Conservation (phyloP, 1,284 basidiomycete genomes). For the Trichosporon sp. region DNA sequence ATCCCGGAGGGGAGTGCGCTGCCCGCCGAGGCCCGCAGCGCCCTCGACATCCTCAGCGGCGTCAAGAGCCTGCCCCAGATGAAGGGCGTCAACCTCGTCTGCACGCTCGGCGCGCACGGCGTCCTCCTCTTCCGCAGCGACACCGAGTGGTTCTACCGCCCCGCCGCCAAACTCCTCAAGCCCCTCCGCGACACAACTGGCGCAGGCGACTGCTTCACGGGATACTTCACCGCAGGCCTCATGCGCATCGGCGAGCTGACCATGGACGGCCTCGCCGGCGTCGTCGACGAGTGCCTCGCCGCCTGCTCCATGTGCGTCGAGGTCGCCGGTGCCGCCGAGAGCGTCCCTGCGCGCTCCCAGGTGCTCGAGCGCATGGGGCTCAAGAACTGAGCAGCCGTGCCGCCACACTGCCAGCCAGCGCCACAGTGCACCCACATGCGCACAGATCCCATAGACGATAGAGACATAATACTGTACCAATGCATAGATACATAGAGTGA, state of each 20-base stretch:
- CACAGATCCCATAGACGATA: neutral
- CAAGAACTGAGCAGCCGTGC: neutral
- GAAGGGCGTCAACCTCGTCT: neutral
- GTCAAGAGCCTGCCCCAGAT: constrained; percentile 4
- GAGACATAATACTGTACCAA: neutral
- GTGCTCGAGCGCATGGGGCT: neutral
- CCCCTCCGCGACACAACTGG: constrained; percentile 47
- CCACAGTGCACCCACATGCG: neutral
- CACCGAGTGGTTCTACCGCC: constrained; percentile 20
- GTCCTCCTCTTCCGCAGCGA: constrained; percentile 33
- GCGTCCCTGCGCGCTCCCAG: constrained; percentile 5
- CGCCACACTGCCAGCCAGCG: neutral
- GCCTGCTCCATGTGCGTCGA: constrained; percentile 15
- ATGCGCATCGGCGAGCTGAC: constrained; percentile 26
- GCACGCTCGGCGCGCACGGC: constrained; percentile 23
- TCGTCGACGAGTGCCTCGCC: constrained; percentile 8
- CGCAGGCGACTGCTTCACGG: constrained; percentile 50
- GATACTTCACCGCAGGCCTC: constrained; percentile 47
- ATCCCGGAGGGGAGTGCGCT: neutral
- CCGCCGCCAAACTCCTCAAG: constrained; percentile 34
- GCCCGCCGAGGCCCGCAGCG: neutral
- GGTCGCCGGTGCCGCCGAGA: constrained; percentile 9
- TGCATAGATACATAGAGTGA: neutral
- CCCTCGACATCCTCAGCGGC: constrained; percentile 9
- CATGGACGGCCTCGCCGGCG: neutral